These are phyloP conservation scores for Cetraspora pellucida DNA, from an alignment of 192 early-diverging fungal species.

Conservation along the genomic window DNA sequence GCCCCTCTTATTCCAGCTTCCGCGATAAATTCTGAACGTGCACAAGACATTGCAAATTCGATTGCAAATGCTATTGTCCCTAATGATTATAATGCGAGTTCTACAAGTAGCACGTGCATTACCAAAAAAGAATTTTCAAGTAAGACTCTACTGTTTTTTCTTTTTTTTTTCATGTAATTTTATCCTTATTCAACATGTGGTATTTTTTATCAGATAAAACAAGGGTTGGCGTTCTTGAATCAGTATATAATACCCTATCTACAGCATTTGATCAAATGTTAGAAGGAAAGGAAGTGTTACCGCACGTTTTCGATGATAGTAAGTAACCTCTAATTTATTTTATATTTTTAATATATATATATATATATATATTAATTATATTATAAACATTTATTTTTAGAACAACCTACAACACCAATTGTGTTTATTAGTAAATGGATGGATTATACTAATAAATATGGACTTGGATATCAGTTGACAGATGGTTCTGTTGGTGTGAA, in stretches of 20 bases:
- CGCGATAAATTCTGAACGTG: no score
- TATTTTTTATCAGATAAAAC: background rate
- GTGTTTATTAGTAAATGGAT: constrained; percentile 91
- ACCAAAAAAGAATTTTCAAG: no score
- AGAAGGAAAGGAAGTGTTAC: background rate
- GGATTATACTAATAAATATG: constrained; percentile 82
- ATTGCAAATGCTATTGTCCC: no score
- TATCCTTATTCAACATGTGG: background rate
- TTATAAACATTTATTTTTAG: background rate
- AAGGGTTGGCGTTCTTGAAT: background rate
- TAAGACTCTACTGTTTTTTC: no score
- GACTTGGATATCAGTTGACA: constrained; percentile 84
- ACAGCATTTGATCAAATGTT: background rate
- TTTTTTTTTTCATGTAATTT: no score
- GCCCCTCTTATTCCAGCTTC: no score
- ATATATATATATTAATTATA: background rate
- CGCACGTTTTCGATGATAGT: background rate
- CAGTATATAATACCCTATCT: background rate
- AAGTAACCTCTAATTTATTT: background rate
- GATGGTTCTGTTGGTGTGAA: constrained; percentile 84
- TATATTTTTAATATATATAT: background rate
- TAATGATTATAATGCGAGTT: no score
- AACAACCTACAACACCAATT: constrained; percentile 30
- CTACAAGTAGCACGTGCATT: no score
- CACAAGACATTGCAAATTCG: no score